A percentile compares a stretch with the other conserved stretches of the same genome.
These are phyloP conservation scores for Colletotrichum lindemuthianum DNA, from an alignment of 2,329 filamentous ascomycete species.

Conservation along the genomic window DNA sequence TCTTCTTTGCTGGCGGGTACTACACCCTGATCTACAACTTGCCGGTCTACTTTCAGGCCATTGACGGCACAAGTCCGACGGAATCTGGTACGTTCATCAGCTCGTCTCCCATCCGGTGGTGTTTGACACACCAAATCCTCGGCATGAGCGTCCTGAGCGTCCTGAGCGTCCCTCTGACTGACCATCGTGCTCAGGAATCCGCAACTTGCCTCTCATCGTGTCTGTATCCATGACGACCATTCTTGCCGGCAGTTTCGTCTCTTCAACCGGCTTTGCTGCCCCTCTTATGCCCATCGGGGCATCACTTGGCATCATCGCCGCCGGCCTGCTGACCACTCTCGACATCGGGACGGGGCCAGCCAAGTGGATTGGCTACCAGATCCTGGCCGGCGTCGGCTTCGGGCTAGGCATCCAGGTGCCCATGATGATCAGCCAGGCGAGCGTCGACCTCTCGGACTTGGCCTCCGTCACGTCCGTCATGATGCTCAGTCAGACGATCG, in stretches of 20 bases:
- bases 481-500: slow-evolving; percentile 47
- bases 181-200: too few relatives aligned
- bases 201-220: too few relatives aligned
- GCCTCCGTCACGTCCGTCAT: slow-evolving; percentile 39
- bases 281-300: slow-evolving; percentile 39
- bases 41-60: slow-evolving; percentile 51
- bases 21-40: slow-evolving; percentile 57
- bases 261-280: slow-evolving; percentile 42
- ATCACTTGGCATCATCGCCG: slow-evolving; percentile 47
- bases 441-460: slow-evolving; percentile 40
- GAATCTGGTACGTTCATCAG: too few relatives aligned
- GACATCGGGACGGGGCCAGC: slow-evolving; percentile 42
- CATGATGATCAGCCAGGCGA: slow-evolving; percentile 50
- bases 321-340: slow-evolving; percentile 49
- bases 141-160: too few relatives aligned
- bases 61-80: slow-evolving; percentile 41
- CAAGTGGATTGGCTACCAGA: slow-evolving; percentile 58
- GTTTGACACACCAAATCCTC: too few relatives aligned
- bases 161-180: too few relatives aligned
- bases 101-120: too few relatives aligned
- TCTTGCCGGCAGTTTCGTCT: not conserved
- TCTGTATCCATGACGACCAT: too few relatives aligned
- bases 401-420: slow-evolving; percentile 53
- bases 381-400: slow-evolving; percentile 53
- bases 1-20: slow-evolving; percentile 52